Evolutionary conservation across 2,329 filamentous ascomycete genomes (phyloP), one percentile per base, ranked within the genome.

Genomic region (Erysiphe neolycopersici): DNA sequence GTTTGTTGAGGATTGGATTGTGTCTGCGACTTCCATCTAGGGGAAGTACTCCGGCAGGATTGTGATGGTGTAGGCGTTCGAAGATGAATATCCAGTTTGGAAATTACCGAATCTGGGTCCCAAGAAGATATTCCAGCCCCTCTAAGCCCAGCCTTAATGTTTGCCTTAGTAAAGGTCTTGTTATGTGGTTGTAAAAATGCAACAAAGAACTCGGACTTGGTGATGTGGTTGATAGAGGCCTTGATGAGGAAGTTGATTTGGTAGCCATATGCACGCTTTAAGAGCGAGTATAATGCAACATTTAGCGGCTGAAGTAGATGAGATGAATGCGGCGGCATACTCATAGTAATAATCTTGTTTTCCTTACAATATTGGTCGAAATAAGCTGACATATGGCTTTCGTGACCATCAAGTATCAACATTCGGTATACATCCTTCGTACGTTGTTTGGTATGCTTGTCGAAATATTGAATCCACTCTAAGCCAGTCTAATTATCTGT

Each of bases 281-380:
- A 62, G 49, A 19, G 53, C 19, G 5, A 22, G 19, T 22, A 22
- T 50, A 40, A 51, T 42, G 47, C 52, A 13, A 59, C 49, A 52
- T 61, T 51, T 33, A 61, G 54, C 11, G 55, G 58, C 47, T 62
- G 52, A 14, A 59, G 49, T 10, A 60, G 45, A 48, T 61, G 50
- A 33, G 54, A 61, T 26, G 50, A 56, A 47, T 60, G 48, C 5
- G 51, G 3, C 32, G 51, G 56, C 17, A 36, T 38, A 38, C 26
- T 42, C 60, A 60, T 47, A 17, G 38, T 40, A 14, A 40, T 13
- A n/a, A 40, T 40, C 4, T 26, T 26, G 14, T 40, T 5, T 12
- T 40, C 18, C 5, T 26, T 10, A 16, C 38, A 26, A 11, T 26
- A 29, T 40, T 40, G 17, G 12, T 26, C 2, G 12, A 40, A 40